Conservation (phyloP, 805 yeast species). For the Ogataea nonfermentans region DNA sequence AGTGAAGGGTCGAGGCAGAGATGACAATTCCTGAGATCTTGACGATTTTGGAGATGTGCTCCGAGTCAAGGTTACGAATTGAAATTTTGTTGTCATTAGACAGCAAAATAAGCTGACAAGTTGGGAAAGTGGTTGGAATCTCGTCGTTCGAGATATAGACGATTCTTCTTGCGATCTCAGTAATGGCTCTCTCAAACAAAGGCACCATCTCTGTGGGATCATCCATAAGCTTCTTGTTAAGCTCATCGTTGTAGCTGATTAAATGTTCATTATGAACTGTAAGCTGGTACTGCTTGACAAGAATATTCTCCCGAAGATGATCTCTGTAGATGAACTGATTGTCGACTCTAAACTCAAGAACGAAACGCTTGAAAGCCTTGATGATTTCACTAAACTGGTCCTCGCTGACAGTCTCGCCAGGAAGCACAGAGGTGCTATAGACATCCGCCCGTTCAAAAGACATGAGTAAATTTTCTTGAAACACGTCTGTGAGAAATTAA, state of each 20-base stretch:
- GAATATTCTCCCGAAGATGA: slow-evolving; percentile 81
- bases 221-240: slow-evolving; percentile 78
- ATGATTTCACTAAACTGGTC: slow-evolving; percentile 65
- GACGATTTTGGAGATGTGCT: slow-evolving; percentile 84
- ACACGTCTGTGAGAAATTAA: slow-evolving; percentile 12
- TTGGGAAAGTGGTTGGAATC: slow-evolving; percentile 59
- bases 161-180: slow-evolving; percentile 80
- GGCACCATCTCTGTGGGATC: slow-evolving; percentile 89
- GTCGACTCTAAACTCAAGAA: slow-evolving; percentile 81
- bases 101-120: slow-evolving; percentile 75
- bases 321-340: slow-evolving; percentile 85
- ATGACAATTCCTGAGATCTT: slow-evolving; percentile 91
- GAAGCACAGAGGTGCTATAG: slow-evolving; percentile 77
- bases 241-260: slow-evolving; percentile 83
- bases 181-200: slow-evolving; percentile 75
- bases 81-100: slow-evolving; percentile 71
- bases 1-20: slow-evolving; percentile 81
- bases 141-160: slow-evolving; percentile 53
- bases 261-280: slow-evolving; percentile 81
- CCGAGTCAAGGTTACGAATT: slow-evolving; percentile 80
- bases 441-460: slow-evolving; percentile 73
- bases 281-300: slow-evolving; percentile 70
- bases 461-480: slow-evolving; percentile 38
- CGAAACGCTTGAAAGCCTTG: slow-evolving; percentile 75
- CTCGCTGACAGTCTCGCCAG: slow-evolving; percentile 72